Percentiles rank a stretch among this genome's conserved stretches.
These are phyloP conservation scores for Coemansia furcata DNA, from an alignment of 192 early-diverging fungal genomes.

Conservation along the genomic window DNA sequence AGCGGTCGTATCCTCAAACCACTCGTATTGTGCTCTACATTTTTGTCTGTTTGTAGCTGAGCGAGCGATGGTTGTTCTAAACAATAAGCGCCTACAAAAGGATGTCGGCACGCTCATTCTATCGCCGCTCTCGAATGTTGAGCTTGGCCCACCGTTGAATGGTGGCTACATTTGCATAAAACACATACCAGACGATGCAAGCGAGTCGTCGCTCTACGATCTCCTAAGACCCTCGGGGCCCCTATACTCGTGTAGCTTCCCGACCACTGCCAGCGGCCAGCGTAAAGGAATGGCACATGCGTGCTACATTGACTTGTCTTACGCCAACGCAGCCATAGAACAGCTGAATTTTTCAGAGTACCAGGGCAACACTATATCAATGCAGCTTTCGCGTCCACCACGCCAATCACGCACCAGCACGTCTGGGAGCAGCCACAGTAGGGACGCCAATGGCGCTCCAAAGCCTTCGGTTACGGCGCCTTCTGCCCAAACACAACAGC, in stretches of 20 bases:
- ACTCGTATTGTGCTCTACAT: neutral
- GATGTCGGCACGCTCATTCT: constrained; percentile 36
- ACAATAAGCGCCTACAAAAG: constrained; percentile 30
- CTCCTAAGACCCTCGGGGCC: constrained; percentile 49
- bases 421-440: constrained; percentile 3
- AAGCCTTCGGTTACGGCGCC: neutral
- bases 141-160: constrained; percentile 30
- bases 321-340: constrained; percentile 37
- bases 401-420: constrained; percentile 22
- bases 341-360: constrained; percentile 51
- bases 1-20: neutral
- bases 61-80: constrained; percentile 47
- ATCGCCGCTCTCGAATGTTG: constrained; percentile 32
- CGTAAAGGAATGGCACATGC: constrained; percentile 36
- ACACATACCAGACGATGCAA: constrained; percentile 48
- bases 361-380: constrained; percentile 34
- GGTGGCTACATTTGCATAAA: constrained; percentile 44
- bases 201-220: constrained; percentile 35
- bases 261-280: constrained; percentile 12
- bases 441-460: neutral
- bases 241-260: constrained; percentile 48
- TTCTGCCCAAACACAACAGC: neutral
- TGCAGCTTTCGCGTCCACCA: constrained; percentile 23
- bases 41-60: constrained; percentile 37
- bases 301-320: constrained; percentile 34